Evolutionary conservation across 2,329 filamentous ascomycete genomes (phyloP).

Genomic region (Fusarium sp.): DNA sequence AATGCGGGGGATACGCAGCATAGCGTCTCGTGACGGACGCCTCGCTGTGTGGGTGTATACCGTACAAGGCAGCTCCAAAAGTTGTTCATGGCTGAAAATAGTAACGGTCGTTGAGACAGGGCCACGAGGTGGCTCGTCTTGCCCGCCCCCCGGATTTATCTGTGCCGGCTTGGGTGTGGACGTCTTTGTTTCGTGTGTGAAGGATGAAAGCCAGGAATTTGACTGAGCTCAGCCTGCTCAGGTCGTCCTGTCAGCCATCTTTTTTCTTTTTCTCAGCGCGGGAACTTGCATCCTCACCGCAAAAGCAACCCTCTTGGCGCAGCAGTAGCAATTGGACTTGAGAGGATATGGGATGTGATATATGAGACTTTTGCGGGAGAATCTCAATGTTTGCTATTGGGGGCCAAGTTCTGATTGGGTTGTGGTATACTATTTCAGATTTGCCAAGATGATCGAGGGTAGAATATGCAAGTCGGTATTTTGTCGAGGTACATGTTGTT

Average conservation of each 20-base stretch:
- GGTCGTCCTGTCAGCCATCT: neutral
- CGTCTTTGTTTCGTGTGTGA: conserved; percentile 15
- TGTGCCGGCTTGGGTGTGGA: neutral
- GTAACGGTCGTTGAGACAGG: neutral
- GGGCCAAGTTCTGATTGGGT: neutral
- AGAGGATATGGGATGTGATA: neutral
- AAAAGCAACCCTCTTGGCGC: neutral
- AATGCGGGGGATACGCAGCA: neutral
- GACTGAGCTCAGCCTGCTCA: too few relatives aligned
- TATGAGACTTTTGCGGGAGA: neutral
- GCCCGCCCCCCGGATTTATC: neutral
- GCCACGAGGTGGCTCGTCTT: neutral
- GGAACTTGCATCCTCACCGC: conserved; percentile 11
- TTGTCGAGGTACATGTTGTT: neutral
- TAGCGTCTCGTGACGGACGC: neutral
- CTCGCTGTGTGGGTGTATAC: neutral
- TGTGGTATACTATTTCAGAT: neutral
- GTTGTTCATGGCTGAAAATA: neutral
- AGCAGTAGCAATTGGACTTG: neutral
- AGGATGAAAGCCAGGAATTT: neutral
- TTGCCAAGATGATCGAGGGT: conserved; percentile 2
- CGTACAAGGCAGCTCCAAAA: neutral
- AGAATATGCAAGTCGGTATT: conserved; percentile 1
- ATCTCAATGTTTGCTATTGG: neutral
- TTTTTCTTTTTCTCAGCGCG: conserved; percentile 9